Evolutionary conservation across 169 alveolate genomes (phyloP), one percentile per base, ranked within the genome.

Genomic region (Cryptosporidium xiaoi): DNA sequence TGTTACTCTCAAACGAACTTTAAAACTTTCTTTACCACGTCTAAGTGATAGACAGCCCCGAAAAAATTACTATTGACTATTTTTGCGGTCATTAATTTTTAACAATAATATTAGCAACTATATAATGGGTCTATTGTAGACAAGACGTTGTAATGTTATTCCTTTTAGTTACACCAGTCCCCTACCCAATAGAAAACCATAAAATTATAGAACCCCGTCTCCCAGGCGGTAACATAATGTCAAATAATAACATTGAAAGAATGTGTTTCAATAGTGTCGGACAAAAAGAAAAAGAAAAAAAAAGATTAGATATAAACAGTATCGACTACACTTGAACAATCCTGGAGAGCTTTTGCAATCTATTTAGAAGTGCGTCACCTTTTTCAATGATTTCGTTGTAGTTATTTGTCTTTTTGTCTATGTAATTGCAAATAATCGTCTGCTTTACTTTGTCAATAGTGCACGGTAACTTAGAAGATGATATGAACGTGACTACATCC

Each of bases 361-460:
- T 91, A 83, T 94, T 93, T 29, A 95, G 91, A 55, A 95, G 64
- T 66, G 82, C 82, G 84, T 95, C 97, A 44, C 96, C 95, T 55
- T 93, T 84, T 64, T 93, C 91, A 46, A 93, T 69, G 56, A 92
- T 83, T 44, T 91, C 82, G 58, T 90, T 82, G 90, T 93, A 95
- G 51, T 91, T 51, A 68, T 89, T 90, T 65, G 90, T 90, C 68
- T 92, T 91, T 65, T 91, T 84, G 51, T 95, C 95, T 51, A 91
- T 77, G 58, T 93, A 91, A 36, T 84, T 87, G 33, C 94, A 84
- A 68, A 94, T 96, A 51, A 95, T 92, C 4, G 93, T 93, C 18
- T 95, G 96, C 31, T 93, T 83, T 27, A 95, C 97, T 82, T 93
- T 95, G 83, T 95, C 97, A 44, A 95, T 95, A 83, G 94, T 94